These are phyloP conservation scores for Xylariales sp. DNA, from an alignment of 2,329 filamentous ascomycete species.

Conservation along the genomic window DNA sequence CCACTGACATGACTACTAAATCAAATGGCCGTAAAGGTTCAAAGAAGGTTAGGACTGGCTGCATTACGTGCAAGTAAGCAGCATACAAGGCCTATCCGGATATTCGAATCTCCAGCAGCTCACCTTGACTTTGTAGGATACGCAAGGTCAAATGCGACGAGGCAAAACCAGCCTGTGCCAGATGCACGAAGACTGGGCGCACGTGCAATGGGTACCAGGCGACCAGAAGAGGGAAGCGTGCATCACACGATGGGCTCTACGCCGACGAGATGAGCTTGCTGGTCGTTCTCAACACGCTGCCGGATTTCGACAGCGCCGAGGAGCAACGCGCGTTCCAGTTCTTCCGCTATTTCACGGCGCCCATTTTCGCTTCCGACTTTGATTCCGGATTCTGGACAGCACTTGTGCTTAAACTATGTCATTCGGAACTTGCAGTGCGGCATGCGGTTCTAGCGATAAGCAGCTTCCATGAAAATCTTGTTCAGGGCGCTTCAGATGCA, in stretches of 20 bases:
- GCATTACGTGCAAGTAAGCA: slow-evolving; percentile 1
- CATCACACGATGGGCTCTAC: not conserved
- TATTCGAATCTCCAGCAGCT: not conserved
- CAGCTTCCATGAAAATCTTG: not conserved
- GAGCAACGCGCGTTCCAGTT: not conserved
- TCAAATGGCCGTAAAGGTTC: not conserved
- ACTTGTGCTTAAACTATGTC: not conserved
- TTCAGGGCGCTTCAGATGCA: not conserved
- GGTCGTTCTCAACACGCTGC: not conserved
- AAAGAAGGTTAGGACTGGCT: slow-evolving; percentile 1
- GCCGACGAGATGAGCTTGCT: not conserved
- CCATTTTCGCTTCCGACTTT: not conserved
- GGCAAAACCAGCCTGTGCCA: not conserved
- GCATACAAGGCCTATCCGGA: not conserved
- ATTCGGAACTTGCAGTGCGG: not conserved
- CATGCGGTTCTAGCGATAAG: not conserved
- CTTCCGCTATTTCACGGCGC: not conserved
- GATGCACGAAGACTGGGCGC: slow-evolving; percentile 1
- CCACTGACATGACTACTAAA: no score
- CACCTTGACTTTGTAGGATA: not conserved
- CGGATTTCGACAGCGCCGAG: not conserved
- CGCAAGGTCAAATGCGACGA: slow-evolving; percentile 3
- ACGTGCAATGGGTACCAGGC: slow-evolving; percentile 1
- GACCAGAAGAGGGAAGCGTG: not conserved
- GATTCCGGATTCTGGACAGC: not conserved